Evolutionary conservation across 108 stramenopile genomes (phyloP).

Genomic region (Cyclotella atomus): DNA sequence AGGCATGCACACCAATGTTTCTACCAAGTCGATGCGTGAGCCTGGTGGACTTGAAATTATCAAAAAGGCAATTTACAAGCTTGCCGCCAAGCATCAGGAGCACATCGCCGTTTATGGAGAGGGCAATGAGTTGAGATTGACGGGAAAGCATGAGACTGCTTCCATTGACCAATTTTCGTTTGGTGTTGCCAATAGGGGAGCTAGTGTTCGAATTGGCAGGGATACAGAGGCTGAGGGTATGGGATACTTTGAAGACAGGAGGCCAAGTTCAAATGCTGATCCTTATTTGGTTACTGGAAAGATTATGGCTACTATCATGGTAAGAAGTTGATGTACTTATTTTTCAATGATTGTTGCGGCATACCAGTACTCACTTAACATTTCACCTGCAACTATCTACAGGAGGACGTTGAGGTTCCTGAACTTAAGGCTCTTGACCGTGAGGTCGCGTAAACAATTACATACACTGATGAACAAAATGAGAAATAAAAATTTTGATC

Average conservation of each 20-base stretch:
- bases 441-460: slow-evolving; percentile 19
- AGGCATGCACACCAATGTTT: slow-evolving; percentile 98
- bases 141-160: slow-evolving; percentile 96
- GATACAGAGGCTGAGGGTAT: slow-evolving; percentile 88
- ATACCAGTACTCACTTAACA: too few species aligned
- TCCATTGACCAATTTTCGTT: slow-evolving; percentile 91
- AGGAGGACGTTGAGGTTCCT: slow-evolving; percentile 36
- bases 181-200: slow-evolving; percentile 98
- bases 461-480: too few species aligned
- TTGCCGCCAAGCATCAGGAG: slow-evolving; percentile 92
- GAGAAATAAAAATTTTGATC: too few species aligned
- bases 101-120: slow-evolving; percentile 98
- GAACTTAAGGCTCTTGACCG: slow-evolving; percentile 26
- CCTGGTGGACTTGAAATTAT: slow-evolving; percentile 92
- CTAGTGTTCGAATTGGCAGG: slow-evolving; percentile 94
- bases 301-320: slow-evolving; percentile 96
- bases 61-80: slow-evolving; percentile 96
- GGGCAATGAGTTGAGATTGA: slow-evolving; percentile 97
- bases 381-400: too few species aligned
- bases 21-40: slow-evolving; percentile 96
- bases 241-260: slow-evolving; percentile 99
- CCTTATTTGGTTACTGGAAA: slow-evolving; percentile 97
- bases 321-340: too few species aligned
- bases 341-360: too few species aligned
- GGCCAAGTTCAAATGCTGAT: slow-evolving; percentile 97